Conservation (phyloP, 441 rosid genomes). For the Heliophila coronopifolia region DNA sequence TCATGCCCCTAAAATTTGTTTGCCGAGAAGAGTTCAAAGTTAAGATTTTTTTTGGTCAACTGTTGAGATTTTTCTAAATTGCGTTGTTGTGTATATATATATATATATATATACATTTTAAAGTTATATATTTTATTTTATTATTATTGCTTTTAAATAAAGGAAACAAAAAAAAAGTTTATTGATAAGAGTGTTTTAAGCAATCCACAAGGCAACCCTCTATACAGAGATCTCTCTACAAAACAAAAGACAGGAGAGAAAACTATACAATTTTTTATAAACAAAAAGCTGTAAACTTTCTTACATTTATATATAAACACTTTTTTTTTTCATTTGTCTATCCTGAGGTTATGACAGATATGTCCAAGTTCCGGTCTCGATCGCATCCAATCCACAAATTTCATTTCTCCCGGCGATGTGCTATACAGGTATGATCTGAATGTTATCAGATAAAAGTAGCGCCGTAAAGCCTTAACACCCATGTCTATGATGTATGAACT, state of each 20-base stretch:
- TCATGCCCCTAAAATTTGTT: too few relatives aligned
- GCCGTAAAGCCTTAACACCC: constrained; percentile 92
- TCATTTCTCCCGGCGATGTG: constrained; percentile 48
- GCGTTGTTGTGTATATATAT: background rate
- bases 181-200: background rate
- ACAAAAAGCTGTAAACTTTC: constrained; percentile 14
- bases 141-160: constrained; percentile 9
- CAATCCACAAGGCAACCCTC: background rate
- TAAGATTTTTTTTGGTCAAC: too few relatives aligned
- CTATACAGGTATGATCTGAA: constrained; percentile 84
- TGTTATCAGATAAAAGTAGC: constrained; percentile 81
- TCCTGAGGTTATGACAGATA: constrained; percentile 82
- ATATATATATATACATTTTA: too few relatives aligned
- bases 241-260: constrained; percentile 18
- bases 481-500: constrained; percentile 65
- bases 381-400: constrained; percentile 74
- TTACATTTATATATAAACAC: constrained; percentile 17
- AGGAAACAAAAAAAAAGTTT: background rate
- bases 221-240: constrained; percentile 22
- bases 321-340: constrained; percentile 45
- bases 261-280: constrained; percentile 21
- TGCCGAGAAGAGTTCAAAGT: too few relatives aligned
- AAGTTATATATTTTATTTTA: too few relatives aligned
- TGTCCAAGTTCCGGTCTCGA: constrained; percentile 92
- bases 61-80: background rate